Base-by-base conservation (phyloP, 1,284 basidiomycete species). In the Albatrellus sp. region DNA sequence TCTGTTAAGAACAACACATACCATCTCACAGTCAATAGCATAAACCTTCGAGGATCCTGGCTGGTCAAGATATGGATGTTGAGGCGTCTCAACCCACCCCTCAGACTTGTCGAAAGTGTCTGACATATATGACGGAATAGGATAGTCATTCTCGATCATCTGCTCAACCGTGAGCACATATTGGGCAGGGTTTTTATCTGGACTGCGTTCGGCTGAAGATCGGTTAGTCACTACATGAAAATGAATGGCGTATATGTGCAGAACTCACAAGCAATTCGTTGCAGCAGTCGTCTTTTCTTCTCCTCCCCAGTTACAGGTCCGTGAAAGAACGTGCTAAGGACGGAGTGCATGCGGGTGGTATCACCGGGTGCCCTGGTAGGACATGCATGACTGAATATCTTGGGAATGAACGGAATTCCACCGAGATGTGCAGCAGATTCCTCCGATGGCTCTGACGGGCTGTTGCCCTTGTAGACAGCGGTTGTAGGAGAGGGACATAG, bases 11-110 rank as follows among this genome's bases (percentile, higher is more conserved):
- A 46, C 46, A 11, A 46, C 42, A 51, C 74, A 47, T 50, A 90
- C 90, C 91, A 96, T 96, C 62, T 96, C 91, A 60, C 92, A 97
- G 66, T 96, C 92, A 35, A 96, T 70, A 3, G 80, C 75, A 47
- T 77, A 80, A 32, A 84, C 68, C 46, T 65, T 69, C 6, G 69
- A 57, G 33, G 37, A 62, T 46, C 29, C 67, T 56, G 31, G 55
- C 48, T 47, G 59, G 56, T 47, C 54, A 42, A 45, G 16, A 16
- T 1, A 7, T 46, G 49, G 46, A 0, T 60, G 57, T 46, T 77
- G 56, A 1, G 88, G 81, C 0, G 82, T 90, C 63, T 96, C 88
- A 8, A 86, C 65, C 79, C 75, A 85, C 17, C 68, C 77, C n/a
- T 53, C 55, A 28, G 70, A 69, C 58, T 72, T 80, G 55, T 77